These are phyloP conservation scores for Cladosporium sp. DNA, from an alignment of 2,329 filamentous ascomycete genomes.

Conservation along the genomic window DNA sequence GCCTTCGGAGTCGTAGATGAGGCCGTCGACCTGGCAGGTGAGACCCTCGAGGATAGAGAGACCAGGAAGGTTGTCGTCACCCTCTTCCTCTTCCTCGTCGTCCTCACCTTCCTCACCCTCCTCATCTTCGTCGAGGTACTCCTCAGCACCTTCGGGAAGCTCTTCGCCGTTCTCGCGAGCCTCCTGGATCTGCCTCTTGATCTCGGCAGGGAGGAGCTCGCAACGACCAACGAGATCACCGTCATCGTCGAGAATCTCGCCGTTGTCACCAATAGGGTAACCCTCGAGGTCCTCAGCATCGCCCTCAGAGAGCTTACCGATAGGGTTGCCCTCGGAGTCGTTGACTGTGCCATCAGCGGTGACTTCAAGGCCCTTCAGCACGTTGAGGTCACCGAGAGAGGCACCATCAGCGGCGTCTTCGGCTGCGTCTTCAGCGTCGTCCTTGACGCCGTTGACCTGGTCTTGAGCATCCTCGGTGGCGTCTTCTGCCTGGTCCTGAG, in stretches of 20 bases:
- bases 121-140: slow-evolving; percentile 34
- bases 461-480: slow-evolving; percentile 29
- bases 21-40: slow-evolving; percentile 43
- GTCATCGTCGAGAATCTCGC: slow-evolving; percentile 53
- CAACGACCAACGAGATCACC: slow-evolving; percentile 53
- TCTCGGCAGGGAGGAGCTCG: slow-evolving; percentile 45
- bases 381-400: slow-evolving; percentile 36
- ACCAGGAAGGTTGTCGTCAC: slow-evolving; percentile 37
- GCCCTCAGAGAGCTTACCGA: slow-evolving; percentile 49
- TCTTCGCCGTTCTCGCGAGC: slow-evolving; percentile 34
- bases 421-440: slow-evolving; percentile 22
- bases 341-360: slow-evolving; percentile 52
- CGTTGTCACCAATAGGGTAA: slow-evolving; percentile 50
- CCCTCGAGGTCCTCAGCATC: slow-evolving; percentile 51
- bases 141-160: slow-evolving; percentile 32
- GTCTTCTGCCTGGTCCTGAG: slow-evolving; percentile 29
- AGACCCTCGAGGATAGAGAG: slow-evolving; percentile 46
- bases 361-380: slow-evolving; percentile 50
- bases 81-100: slow-evolving; percentile 25
- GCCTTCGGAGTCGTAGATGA: slow-evolving; percentile 49
- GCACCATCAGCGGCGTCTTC: slow-evolving; percentile 30
- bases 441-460: slow-evolving; percentile 24
- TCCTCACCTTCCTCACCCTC: slow-evolving; percentile 22
- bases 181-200: slow-evolving; percentile 39
- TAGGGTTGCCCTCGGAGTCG: slow-evolving; percentile 46